A percentile compares a stretch with the other conserved stretches of the same genome.
Conservation (phyloP, 495 filamentous ascomycete genomes). For the Aspergillus haitiensis region DNA sequence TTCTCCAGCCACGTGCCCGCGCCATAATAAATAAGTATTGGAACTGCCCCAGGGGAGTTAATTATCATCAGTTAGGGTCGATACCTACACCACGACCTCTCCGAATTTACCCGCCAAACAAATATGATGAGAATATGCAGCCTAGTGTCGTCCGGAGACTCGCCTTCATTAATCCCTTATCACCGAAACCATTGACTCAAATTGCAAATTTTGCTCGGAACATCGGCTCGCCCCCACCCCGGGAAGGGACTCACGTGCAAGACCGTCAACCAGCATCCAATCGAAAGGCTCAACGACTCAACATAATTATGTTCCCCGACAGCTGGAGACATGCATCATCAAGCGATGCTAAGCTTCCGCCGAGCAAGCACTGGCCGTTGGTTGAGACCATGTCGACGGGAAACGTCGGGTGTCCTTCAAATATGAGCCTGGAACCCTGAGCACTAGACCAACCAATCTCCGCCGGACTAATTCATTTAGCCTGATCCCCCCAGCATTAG, state of each 20-base stretch:
- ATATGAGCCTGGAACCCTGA: background rate
- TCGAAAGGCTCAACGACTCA: background rate
- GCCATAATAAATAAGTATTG: too few relatives aligned
- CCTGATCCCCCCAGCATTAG: too few relatives aligned
- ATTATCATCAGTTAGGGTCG: too few relatives aligned
- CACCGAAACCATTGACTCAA: too few relatives aligned
- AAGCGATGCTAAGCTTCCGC: background rate
- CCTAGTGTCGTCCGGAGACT: too few relatives aligned
- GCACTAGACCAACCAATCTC: too few relatives aligned
- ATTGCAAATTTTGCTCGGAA: background rate
- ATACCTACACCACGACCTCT: too few relatives aligned
- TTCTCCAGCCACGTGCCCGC: background rate
- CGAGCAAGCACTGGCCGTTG: background rate
- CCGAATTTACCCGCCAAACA: too few relatives aligned
- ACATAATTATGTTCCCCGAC: background rate
- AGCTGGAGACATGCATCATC: background rate
- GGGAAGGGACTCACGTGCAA: background rate
- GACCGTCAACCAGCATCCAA: background rate
- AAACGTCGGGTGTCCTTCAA: background rate
- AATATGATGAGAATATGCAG: too few relatives aligned
- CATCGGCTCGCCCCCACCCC: conserved; percentile 1
- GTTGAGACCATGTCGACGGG: background rate
- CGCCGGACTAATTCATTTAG: too few relatives aligned
- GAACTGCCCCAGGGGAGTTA: too few relatives aligned
- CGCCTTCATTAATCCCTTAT: too few relatives aligned